phyloP scores from a whole-genome alignment of 2,329 filamentous ascomycete species.

The Fusarium pseudonygamai region DNA sequence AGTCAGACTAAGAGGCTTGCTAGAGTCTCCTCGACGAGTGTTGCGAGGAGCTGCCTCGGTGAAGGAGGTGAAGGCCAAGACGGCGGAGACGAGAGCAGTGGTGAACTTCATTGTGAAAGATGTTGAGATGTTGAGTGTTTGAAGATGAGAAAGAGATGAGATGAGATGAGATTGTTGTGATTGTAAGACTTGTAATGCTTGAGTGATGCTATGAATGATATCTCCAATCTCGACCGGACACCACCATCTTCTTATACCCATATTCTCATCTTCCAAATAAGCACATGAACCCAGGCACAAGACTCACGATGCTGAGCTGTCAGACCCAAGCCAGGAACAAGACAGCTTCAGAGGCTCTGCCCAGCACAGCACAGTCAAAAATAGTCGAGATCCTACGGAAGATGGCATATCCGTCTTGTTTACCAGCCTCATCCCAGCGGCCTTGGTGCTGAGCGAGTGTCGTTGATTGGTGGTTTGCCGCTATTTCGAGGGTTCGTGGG shows the following conservation, averaged over 20 bases:
- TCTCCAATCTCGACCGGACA: constrained; percentile 22
- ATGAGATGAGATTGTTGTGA: not conserved
- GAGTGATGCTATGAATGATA: constrained; percentile 33
- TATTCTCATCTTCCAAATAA: not conserved
- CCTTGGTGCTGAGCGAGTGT: constrained; percentile 4
- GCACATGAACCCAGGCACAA: constrained; percentile 5
- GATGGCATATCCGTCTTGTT: constrained; percentile 20
- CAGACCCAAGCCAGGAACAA: constrained; percentile 2
- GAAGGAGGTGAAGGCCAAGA: constrained; percentile 52
- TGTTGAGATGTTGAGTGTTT: constrained; percentile 36
- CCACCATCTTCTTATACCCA: constrained; percentile 38
- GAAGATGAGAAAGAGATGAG: not conserved
- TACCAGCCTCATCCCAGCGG: constrained; percentile 18
- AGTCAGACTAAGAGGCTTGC: constrained; percentile 45
- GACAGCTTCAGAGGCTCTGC: constrained; percentile 4
- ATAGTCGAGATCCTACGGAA: constrained; percentile 23
- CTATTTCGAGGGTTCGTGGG: constrained; percentile 30
- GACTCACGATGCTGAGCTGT: constrained; percentile 7
- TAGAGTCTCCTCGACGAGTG: constrained; percentile 12
- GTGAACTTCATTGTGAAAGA: constrained; percentile 47
- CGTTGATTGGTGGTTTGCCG: constrained; percentile 14
- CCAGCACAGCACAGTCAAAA: constrained; percentile 8
- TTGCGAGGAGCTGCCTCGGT: constrained; percentile 42
- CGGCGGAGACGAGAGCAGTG: constrained; percentile 47
- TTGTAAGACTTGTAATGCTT: not conserved